Percentiles rank a stretch among this genome's conserved stretches.
Conservation (phyloP, 2,329 filamentous ascomycete genomes). For the Nothophaeocryptopus gaeumannii region DNA sequence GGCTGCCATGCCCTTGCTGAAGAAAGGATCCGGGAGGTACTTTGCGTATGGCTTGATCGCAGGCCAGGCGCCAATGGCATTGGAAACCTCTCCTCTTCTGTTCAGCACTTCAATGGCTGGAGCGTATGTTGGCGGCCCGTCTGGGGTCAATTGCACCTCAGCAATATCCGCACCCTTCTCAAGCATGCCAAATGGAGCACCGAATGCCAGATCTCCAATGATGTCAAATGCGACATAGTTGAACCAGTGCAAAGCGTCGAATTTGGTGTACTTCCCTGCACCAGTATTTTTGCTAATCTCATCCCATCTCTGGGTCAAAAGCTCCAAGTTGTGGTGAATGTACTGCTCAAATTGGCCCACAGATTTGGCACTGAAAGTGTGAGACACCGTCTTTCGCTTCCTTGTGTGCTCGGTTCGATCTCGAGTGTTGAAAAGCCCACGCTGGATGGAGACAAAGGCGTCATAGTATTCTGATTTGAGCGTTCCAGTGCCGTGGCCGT, state of each 20-base stretch:
- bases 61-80: conserved; percentile 71
- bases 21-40: conserved; percentile 56
- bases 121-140: conserved; percentile 30
- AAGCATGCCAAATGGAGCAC: conserved; percentile 80
- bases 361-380: conserved; percentile 81
- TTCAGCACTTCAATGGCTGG: conserved; percentile 82
- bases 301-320: conserved; percentile 73
- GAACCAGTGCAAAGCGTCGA: conserved; percentile 68
- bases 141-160: conserved; percentile 31
- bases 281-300: conserved; percentile 54
- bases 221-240: conserved; percentile 82
- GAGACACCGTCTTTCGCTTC: conserved; percentile 84
- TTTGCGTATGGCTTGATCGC: conserved; percentile 74
- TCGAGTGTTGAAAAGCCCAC: conserved; percentile 86
- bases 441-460: conserved; percentile 81
- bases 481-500: conserved; percentile 60
- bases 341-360: conserved; percentile 77
- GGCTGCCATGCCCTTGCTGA: conserved; percentile 35
- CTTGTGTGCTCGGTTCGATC: conserved; percentile 77
- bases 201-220: conserved; percentile 57
- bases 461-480: conserved; percentile 74
- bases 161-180: conserved; percentile 57
- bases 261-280: conserved; percentile 52
- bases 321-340: conserved; percentile 74
- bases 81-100: conserved; percentile 78